Evolutionary conservation across 768 basidiomycete species (phyloP).

Genomic region (Lentinula lateritia): DNA sequence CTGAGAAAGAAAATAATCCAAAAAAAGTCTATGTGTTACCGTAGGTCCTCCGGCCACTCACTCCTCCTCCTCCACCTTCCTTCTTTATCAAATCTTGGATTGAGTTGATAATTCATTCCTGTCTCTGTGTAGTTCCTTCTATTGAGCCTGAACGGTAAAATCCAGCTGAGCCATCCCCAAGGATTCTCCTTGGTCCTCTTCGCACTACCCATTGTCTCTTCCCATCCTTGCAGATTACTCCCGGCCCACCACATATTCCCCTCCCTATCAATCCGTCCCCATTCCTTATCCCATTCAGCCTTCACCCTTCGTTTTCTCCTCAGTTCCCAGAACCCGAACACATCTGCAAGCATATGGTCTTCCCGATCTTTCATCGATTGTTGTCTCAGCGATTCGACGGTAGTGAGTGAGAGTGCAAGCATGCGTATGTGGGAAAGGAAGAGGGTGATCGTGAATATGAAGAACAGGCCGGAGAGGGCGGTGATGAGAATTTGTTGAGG

Average conservation of each 20-base stretch:
- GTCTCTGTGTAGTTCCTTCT: not conserved
- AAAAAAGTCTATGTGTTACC: not conserved
- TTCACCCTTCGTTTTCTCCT: constrained; percentile 1
- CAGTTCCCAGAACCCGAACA: constrained; percentile 50
- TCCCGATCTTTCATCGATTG: constrained; percentile 65
- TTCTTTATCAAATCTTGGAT: constrained; percentile 13
- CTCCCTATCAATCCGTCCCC: constrained; percentile 70
- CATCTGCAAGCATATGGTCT: constrained; percentile 37
- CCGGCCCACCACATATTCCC: constrained; percentile 89
- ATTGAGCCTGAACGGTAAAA: constrained; percentile 4
- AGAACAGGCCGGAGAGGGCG: constrained; percentile 71
- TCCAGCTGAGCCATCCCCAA: constrained; percentile 9
- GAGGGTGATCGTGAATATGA: constrained; percentile 61
- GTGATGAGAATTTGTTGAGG: constrained; percentile 68
- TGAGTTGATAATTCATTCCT: constrained; percentile 4
- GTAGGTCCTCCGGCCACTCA: constrained; percentile 11
- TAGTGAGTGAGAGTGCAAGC: constrained; percentile 62
- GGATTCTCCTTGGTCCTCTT: constrained; percentile 2
- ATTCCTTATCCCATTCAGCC: constrained; percentile 56
- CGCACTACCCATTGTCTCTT: constrained; percentile 68
- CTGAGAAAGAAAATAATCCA: not conserved
- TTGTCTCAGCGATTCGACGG: constrained; percentile 69
- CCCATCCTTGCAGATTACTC: constrained; percentile 58
- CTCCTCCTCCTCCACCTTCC: constrained; percentile 13
- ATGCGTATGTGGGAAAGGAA: constrained; percentile 53